Evolutionary conservation across 1,139 yeast species (phyloP).

Genomic region (Suhomyces yuchorum): DNA sequence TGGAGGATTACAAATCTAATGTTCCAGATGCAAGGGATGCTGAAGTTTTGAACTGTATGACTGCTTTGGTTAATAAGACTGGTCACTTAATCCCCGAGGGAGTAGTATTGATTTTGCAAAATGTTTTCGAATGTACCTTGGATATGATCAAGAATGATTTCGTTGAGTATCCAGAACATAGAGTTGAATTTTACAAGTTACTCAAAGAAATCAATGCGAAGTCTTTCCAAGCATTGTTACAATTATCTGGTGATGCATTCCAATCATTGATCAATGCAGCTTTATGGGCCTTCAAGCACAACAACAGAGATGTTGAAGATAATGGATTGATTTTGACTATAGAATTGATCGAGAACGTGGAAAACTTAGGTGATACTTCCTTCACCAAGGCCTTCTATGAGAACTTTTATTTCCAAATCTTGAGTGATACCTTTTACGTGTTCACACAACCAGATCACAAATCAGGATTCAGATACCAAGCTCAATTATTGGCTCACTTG

Average conservation of each 20-base stretch:
- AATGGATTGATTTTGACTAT: conserved; percentile 81
- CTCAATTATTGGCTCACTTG: conserved; percentile 80
- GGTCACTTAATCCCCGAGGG: conserved; percentile 91
- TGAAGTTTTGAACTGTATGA: conserved; percentile 92
- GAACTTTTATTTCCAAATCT: conserved; percentile 84
- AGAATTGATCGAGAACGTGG: conserved; percentile 82
- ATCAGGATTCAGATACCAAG: conserved; percentile 89
- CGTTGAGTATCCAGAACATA: conserved; percentile 95
- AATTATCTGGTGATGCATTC: conserved; percentile 90
- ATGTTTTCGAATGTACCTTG: conserved; percentile 91
- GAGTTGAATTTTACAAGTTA: conserved; percentile 92
- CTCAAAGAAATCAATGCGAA: conserved; percentile 83
- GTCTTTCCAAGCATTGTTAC: conserved; percentile 82
- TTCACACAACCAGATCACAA: conserved; percentile 97
- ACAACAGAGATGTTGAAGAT: conserved; percentile 92
- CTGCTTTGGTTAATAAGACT: conserved; percentile 83
- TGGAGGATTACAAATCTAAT: conserved; percentile 84
- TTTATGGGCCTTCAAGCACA: conserved; percentile 97
- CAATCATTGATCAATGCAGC: conserved; percentile 90
- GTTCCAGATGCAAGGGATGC: conserved; percentile 98
- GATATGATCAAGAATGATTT: conserved; percentile 95
- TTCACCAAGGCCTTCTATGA: conserved; percentile 87
- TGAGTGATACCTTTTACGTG: conserved; percentile 90
- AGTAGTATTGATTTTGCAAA: conserved; percentile 82
- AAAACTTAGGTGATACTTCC: conserved; percentile 70